These are phyloP conservation scores for Colletotrichum eleusines DNA, from an alignment of 2,329 filamentous ascomycete genomes.

Conservation along the genomic window DNA sequence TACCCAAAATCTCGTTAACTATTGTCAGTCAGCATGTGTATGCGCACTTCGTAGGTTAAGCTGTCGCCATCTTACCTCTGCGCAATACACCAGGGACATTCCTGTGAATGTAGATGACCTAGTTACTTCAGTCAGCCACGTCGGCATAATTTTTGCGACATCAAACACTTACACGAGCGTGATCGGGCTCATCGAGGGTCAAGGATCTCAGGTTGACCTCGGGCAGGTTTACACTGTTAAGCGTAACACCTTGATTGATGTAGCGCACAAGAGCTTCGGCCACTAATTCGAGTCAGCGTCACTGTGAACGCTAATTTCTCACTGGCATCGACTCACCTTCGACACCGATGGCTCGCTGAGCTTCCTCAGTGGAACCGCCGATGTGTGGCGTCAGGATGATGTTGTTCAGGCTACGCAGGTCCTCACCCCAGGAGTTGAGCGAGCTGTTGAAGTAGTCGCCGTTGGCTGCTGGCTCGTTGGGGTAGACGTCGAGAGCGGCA, in stretches of 20 bases:
- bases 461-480: conserved; percentile 92
- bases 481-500: conserved; percentile 96
- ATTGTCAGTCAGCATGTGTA: conserved; percentile 10
- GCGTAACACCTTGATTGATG: conserved; percentile 92
- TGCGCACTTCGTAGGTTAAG: background rate
- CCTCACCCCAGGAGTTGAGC: conserved; percentile 87
- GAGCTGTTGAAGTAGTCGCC: conserved; percentile 92
- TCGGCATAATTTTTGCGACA: background rate
- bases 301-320: background rate
- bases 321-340: conserved; percentile 66
- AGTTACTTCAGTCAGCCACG: conserved; percentile 37
- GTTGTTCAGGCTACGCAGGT: conserved; percentile 88
- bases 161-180: conserved; percentile 75
- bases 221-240: conserved; percentile 96
- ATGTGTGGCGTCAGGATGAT: conserved; percentile 97
- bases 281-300: conserved; percentile 61
- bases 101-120: conserved; percentile 95
- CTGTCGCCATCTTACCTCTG: conserved; percentile 65
- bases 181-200: conserved; percentile 88
- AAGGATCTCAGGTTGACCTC: conserved; percentile 92
- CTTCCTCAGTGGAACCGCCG: conserved; percentile 97
- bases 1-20: conserved; percentile 94
- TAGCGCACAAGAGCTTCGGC: conserved; percentile 89
- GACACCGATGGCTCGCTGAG: conserved; percentile 93
- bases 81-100: conserved; percentile 96